Conservation (phyloP, 208 protist genomes). For the Trichomonas vaginalis region DNA sequence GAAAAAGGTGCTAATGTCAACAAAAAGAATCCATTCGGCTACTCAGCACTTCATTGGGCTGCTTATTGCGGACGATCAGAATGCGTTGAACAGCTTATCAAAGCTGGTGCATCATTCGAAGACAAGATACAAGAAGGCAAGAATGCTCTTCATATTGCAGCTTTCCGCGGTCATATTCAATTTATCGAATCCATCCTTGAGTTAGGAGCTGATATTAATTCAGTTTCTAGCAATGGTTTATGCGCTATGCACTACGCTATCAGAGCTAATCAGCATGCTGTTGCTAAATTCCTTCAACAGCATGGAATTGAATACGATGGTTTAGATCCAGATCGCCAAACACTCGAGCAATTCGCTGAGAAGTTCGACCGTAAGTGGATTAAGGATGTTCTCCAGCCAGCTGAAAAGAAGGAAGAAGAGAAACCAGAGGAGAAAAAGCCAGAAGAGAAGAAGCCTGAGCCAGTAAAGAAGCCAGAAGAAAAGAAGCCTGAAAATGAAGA, state of each 20-base stretch:
- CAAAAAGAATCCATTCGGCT: not conserved
- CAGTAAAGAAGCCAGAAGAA: too few relatives aligned
- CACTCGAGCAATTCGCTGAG: not conserved
- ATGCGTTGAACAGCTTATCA: not conserved
- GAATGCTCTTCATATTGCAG: not conserved
- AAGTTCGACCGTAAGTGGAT: not conserved
- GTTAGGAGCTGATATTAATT: not conserved
- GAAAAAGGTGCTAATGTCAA: constrained; percentile 1
- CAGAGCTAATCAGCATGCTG: not conserved
- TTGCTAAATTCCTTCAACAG: not conserved
- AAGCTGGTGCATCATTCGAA: not conserved
- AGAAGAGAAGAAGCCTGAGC: too few relatives aligned
- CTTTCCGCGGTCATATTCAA: not conserved
- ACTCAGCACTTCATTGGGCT: not conserved
- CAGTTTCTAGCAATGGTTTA: not conserved
- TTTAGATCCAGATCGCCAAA: not conserved
- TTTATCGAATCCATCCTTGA: not conserved
- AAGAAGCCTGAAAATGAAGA: too few relatives aligned
- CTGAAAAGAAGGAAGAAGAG: not conserved
- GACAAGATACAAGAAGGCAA: not conserved
- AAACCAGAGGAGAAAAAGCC: too few relatives aligned
- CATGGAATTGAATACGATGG: not conserved
- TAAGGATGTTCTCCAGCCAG: not conserved
- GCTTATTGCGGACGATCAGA: not conserved
- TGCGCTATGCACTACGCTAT: not conserved